These are phyloP conservation scores for Vachellia pachyceras DNA, from an alignment of 306 rosid species.

Conservation along the genomic window DNA sequence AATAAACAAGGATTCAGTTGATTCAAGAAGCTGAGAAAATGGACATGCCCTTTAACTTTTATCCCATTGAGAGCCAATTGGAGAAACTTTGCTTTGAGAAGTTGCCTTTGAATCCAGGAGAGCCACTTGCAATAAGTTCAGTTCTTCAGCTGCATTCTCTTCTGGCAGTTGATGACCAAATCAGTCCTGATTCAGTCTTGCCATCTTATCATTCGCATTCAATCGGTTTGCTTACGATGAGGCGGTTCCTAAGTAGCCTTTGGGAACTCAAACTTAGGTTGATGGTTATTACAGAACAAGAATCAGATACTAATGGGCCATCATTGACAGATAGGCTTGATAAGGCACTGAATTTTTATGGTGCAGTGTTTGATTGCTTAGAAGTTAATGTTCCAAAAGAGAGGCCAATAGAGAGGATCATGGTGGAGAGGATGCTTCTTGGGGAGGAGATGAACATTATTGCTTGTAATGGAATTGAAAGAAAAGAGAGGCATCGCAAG, in stretches of 20 bases:
- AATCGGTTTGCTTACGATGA: slow-evolving; percentile 61
- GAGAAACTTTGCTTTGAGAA: slow-evolving; percentile 60
- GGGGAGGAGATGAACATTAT: slow-evolving; percentile 80
- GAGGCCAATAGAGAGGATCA: slow-evolving; percentile 40
- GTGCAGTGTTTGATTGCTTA: slow-evolving; percentile 72
- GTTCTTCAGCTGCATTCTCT: slow-evolving; percentile 72
- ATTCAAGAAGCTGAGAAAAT: slow-evolving; percentile 60
- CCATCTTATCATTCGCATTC: slow-evolving; percentile 48
- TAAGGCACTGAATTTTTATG: slow-evolving; percentile 58
- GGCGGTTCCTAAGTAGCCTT: slow-evolving; percentile 51
- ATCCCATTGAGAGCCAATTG: slow-evolving; percentile 51
- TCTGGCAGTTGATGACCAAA: slow-evolving; percentile 54
- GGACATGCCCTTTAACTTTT: slow-evolving; percentile 61
- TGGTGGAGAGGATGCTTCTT: slow-evolving; percentile 69
- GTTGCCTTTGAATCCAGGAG: slow-evolving; percentile 67
- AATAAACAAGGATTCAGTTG: slow-evolving; percentile 49
- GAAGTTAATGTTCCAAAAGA: slow-evolving; percentile 53
- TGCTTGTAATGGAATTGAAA: slow-evolving; percentile 70
- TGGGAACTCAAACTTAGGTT: slow-evolving; percentile 64
- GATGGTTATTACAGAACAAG: slow-evolving; percentile 76
- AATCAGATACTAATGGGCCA: slow-evolving; percentile 56
- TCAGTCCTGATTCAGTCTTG: slow-evolving; percentile 52
- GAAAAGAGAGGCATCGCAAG: slow-evolving; percentile 72
- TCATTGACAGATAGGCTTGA: slow-evolving; percentile 54
- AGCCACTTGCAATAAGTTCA: slow-evolving; percentile 71